phyloP scores from a whole-genome alignment of 805 yeast species.

The Candida broadrunensis region DNA sequence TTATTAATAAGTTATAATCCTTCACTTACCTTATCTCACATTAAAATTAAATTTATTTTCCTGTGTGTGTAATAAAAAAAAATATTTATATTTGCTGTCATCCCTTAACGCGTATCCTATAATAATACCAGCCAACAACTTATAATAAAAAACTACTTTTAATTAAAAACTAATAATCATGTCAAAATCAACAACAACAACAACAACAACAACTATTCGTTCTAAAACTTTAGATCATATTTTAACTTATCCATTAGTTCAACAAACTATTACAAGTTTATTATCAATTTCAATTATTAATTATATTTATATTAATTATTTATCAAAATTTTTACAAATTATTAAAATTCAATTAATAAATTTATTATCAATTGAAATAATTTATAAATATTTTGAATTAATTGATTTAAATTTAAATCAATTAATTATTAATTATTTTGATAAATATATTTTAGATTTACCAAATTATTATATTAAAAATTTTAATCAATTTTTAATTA shows the following conservation, averaged over 20 bases:
- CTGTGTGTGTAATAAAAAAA: too few relatives aligned
- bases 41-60: too few relatives aligned
- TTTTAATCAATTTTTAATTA: neutral
- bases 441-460: slow-evolving; percentile 1
- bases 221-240: slow-evolving; percentile 34
- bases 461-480: neutral
- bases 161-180: too few relatives aligned
- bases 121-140: too few relatives aligned
- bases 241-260: slow-evolving; percentile 27
- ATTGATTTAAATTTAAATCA: slow-evolving; percentile 17
- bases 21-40: too few relatives aligned
- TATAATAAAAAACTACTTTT: too few relatives aligned
- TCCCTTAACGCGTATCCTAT: too few relatives aligned
- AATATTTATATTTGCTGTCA: too few relatives aligned
- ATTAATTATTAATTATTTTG: slow-evolving; percentile 1
- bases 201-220: slow-evolving; percentile 17
- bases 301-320: slow-evolving; percentile 13
- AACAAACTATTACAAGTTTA: slow-evolving; percentile 16
- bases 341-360: neutral
- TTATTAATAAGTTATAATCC: too few relatives aligned
- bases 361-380: neutral
- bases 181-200: too few relatives aligned
- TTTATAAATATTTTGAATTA: slow-evolving; percentile 8
- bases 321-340: neutral
- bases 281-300: slow-evolving; percentile 24